Evolutionary conservation across 352 stramenopile genomes (phyloP).

Genomic region (Phytophthora boehmeriae): DNA sequence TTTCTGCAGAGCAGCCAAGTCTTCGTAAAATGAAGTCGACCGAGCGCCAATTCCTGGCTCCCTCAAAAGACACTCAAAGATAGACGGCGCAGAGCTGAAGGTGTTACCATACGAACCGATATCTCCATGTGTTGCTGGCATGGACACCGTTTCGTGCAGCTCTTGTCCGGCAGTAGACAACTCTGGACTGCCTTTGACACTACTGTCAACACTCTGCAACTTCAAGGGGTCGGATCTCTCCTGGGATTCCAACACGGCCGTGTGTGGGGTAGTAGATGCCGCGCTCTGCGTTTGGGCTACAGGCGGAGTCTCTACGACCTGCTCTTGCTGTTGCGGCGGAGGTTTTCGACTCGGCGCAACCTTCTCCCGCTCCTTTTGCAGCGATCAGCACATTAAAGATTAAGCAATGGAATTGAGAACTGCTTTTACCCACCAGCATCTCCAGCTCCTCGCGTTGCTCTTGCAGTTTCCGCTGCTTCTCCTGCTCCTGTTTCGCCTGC

Average conservation of each 20-base stretch:
- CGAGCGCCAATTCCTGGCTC: constrained; percentile 35
- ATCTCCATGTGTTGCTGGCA: background rate
- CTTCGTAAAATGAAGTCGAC: constrained; percentile 43
- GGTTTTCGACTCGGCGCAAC: constrained; percentile 15
- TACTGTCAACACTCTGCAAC: background rate
- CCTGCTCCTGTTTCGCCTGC: constrained; percentile 47
- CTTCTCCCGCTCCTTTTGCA: constrained; percentile 20
- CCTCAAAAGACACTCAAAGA: constrained; percentile 59
- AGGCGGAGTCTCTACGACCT: background rate
- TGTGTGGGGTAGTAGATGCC: constrained; percentile 2
- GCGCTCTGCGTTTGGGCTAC: constrained; percentile 4
- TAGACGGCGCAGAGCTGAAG: constrained; percentile 43
- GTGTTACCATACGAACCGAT: constrained; percentile 16
- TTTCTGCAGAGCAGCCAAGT: constrained; percentile 43
- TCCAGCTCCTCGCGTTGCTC: constrained; percentile 64
- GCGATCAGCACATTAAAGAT: background rate
- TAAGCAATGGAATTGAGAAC: background rate
- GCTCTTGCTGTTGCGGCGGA: constrained; percentile 20
- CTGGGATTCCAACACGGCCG: constrained; percentile 3
- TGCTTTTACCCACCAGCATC: constrained; percentile 23
- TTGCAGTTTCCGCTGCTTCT: constrained; percentile 39
- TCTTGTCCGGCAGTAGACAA: background rate
- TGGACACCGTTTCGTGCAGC: background rate
- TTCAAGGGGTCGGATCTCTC: constrained; percentile 3
- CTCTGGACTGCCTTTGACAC: background rate